Conservation (phyloP, 768 basidiomycete genomes). For the Boletus rubropictus region DNA sequence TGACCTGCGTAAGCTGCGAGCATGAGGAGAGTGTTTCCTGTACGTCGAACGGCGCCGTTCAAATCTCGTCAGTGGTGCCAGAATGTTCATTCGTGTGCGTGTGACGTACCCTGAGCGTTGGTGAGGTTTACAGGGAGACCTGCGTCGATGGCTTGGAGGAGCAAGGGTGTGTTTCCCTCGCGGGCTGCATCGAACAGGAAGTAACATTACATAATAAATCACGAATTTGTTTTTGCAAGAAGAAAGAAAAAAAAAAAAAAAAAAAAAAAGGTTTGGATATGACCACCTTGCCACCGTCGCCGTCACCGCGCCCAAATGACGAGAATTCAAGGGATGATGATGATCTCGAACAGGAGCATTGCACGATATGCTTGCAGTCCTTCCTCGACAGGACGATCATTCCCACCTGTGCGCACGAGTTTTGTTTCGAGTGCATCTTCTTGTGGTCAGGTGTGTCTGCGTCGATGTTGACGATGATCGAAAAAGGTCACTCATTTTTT, state of each 20-base stretch:
- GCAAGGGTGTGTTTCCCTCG: conserved; percentile 44
- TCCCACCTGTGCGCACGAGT: conserved; percentile 84
- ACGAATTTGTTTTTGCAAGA: not conserved
- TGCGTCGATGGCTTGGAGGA: conserved; percentile 57
- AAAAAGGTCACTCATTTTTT: not conserved
- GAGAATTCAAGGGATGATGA: not conserved
- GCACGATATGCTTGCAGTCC: conserved; percentile 81
- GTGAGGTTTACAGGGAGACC: conserved; percentile 70
- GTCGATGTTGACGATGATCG: not conserved
- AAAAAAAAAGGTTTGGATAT: not conserved
- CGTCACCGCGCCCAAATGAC: conserved; percentile 9
- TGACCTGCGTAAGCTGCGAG: conserved; percentile 72
- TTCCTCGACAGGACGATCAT: conserved; percentile 76
- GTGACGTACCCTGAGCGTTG: conserved; percentile 54
- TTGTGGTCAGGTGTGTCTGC: conserved; percentile 66
- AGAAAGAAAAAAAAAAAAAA: not conserved
- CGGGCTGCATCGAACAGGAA: conserved; percentile 67
- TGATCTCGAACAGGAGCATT: conserved; percentile 37
- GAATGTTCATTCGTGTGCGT: no score
- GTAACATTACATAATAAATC: not conserved
- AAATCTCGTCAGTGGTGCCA: no score
- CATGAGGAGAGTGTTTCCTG: conserved; percentile 78
- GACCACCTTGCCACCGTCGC: conserved; percentile 15
- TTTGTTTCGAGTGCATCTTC: conserved; percentile 87
- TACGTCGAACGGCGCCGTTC: no score